phyloP scores from a whole-genome alignment of 495 filamentous ascomycete species.

The Aeminium ludgeri region DNA sequence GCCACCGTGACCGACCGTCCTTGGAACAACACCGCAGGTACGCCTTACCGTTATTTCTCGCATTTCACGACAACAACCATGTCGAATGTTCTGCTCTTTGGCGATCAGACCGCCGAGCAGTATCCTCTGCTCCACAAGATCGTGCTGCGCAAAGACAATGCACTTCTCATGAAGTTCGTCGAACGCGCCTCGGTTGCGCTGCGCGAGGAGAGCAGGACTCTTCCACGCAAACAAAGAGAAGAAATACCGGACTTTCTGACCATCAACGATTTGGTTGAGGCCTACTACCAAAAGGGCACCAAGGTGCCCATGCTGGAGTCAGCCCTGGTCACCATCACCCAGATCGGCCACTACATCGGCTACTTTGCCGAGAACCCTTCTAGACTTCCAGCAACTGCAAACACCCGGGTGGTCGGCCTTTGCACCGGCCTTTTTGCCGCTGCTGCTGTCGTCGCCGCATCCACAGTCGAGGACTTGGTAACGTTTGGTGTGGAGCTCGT shows the following conservation, averaged over 20 bases:
- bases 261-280: conserved; percentile 52
- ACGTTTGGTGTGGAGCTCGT: conserved; percentile 52
- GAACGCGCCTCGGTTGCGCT: conserved; percentile 44
- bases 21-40: neutral
- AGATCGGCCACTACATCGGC: conserved; percentile 63
- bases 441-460: conserved; percentile 50
- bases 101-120: conserved; percentile 64
- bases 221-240: conserved; percentile 41
- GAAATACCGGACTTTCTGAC: conserved; percentile 52
- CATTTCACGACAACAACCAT: conserved; percentile 12
- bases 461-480: conserved; percentile 50
- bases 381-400: conserved; percentile 24
- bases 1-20: conserved; percentile 10
- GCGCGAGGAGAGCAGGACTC: conserved; percentile 42
- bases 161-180: conserved; percentile 48
- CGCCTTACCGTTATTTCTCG: neutral
- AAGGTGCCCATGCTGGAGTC: conserved; percentile 49
- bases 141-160: conserved; percentile 45
- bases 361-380: conserved; percentile 37
- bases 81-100: conserved; percentile 36
- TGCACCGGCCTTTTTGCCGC: conserved; percentile 62
- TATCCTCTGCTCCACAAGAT: conserved; percentile 47
- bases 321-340: conserved; percentile 50
- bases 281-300: conserved; percentile 38
- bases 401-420: conserved; percentile 41